These are phyloP conservation scores for Ganoderma leucocontextum DNA, from an alignment of 1,284 basidiomycete species.

Conservation along the genomic window DNA sequence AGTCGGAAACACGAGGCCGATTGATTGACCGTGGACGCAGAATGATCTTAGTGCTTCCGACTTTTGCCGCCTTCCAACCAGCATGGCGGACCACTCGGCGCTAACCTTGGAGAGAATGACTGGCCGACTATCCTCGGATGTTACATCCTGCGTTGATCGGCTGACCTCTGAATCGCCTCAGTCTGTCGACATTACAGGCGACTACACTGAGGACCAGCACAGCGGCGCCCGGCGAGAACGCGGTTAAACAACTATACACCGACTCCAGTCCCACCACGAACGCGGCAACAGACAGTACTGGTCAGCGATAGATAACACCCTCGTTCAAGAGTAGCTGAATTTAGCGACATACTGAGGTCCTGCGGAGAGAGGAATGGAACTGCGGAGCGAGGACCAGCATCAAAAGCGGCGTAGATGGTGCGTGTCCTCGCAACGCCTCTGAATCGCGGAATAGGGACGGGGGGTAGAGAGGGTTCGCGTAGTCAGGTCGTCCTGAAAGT, in stretches of 20 bases:
- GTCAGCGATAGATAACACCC: too few species aligned
- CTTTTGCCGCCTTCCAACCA: conserved; percentile 16
- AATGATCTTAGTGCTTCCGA: not conserved
- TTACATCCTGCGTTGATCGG: conserved; percentile 4
- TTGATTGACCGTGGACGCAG: not conserved
- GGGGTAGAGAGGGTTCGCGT: too few species aligned
- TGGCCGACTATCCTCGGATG: not conserved
- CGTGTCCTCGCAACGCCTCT: too few species aligned
- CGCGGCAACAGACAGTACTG: too few species aligned
- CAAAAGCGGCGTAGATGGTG: too few species aligned
- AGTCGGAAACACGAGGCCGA: conserved; percentile 1
- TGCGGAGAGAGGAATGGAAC: too few species aligned
- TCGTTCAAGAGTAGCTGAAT: too few species aligned
- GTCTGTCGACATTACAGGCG: not conserved
- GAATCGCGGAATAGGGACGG: too few species aligned
- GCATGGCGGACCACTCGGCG: conserved; percentile 15
- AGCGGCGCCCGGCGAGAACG: not conserved
- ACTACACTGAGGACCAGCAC: not conserved
- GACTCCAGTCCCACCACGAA: not conserved
- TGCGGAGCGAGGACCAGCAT: too few species aligned
- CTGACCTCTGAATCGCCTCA: not conserved
- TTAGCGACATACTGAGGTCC: too few species aligned
- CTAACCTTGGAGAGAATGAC: conserved; percentile 4
- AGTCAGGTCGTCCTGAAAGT: too few species aligned
- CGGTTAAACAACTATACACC: not conserved